A percentile compares a stretch with the other conserved stretches of the same genome.
These are phyloP conservation scores for Coccomyxa sp. DNA, from an alignment of 139 green algal genomes.

Conservation along the genomic window DNA sequence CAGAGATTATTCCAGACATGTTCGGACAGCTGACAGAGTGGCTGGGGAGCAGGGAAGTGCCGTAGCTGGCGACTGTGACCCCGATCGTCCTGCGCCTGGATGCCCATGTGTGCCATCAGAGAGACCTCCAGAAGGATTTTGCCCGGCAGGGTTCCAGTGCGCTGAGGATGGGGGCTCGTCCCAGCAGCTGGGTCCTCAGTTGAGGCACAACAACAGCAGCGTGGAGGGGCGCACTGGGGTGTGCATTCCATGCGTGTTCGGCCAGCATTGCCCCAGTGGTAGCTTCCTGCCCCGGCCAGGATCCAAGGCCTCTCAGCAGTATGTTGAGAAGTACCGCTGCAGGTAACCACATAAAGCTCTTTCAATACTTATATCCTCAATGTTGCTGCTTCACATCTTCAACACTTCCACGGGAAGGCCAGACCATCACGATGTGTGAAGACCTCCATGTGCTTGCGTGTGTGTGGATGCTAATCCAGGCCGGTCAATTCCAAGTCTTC, in stretches of 20 bases:
- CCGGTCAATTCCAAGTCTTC: too few relatives aligned
- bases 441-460: too few relatives aligned
- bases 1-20: too few relatives aligned
- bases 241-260: conserved; percentile 34
- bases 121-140: conserved; percentile 9
- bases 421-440: too few relatives aligned
- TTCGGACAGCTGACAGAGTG: too few relatives aligned
- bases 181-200: neutral
- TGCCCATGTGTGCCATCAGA: conserved; percentile 28
- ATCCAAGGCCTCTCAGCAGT: neutral
- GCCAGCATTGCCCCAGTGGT: conserved; percentile 36
- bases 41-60: too few relatives aligned
- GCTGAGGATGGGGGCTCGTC: neutral
- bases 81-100: conserved; percentile 7
- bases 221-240: neutral
- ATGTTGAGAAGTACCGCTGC: conserved; percentile 8
- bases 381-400: too few relatives aligned
- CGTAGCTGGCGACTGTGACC: neutral
- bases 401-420: too few relatives aligned
- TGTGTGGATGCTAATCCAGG: too few relatives aligned
- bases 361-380: too few relatives aligned
- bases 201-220: neutral
- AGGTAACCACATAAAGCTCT: neutral
- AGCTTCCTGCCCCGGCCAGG: conserved; percentile 17
- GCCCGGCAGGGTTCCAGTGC: conserved; percentile 30